Evolutionary conservation across 139 green algal species (phyloP).

Genomic region (Micractinium conductrix): DNA sequence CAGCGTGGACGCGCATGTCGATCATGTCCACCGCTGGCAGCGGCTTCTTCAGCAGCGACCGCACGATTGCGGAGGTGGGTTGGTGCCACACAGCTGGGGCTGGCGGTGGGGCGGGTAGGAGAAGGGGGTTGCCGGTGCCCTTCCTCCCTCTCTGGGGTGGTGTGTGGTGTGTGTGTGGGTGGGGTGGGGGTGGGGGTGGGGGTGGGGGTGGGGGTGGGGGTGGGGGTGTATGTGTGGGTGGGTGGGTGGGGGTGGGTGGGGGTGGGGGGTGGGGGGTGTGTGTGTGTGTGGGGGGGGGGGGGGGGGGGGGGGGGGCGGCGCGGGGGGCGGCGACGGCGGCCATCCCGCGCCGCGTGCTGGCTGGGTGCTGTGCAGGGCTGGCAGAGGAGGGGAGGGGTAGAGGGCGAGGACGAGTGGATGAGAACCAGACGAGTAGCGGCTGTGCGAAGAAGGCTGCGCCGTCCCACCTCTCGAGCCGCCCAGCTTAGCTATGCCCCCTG

Average conservation of each 20-base stretch:
- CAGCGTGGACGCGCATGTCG: slow-evolving; percentile 81
- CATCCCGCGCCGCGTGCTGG: too few relatives aligned
- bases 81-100: neutral
- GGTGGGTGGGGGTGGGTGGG: too few relatives aligned
- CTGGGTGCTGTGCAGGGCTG: neutral
- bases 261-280: too few relatives aligned
- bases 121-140: neutral
- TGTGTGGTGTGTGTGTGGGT: neutral
- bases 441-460: neutral
- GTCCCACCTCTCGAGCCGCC: neutral
- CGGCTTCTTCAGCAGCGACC: slow-evolving; percentile 95
- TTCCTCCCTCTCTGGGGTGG: neutral
- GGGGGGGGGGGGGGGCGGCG: too few relatives aligned
- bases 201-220: neutral
- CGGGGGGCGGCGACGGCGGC: too few relatives aligned
- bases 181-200: neutral
- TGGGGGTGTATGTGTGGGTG: neutral
- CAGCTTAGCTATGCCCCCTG: neutral
- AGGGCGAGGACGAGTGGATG: neutral
- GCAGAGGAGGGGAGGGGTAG: neutral
- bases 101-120: neutral
- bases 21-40: slow-evolving; percentile 93
- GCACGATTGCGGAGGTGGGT: slow-evolving; percentile 87
- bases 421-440: too few relatives aligned
- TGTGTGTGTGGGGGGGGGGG: too few relatives aligned